A percentile compares a stretch with the other conserved stretches of the same genome.
phyloP scores from a whole-genome alignment of 1,139 yeast genomes.

The Saccharomyces hybrid region DNA sequence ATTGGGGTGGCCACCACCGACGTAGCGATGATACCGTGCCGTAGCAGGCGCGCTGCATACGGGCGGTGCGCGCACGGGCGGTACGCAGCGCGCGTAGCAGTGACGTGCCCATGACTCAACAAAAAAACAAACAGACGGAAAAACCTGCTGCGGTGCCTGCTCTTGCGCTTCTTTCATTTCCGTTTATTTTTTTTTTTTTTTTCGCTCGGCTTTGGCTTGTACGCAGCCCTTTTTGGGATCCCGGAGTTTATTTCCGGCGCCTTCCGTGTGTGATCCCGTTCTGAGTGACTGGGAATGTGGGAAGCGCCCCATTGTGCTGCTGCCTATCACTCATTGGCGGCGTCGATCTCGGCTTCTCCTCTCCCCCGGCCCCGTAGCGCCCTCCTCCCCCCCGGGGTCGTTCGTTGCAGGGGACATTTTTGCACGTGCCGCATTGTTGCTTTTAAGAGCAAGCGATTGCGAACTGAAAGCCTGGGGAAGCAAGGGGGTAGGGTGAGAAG shows the following conservation, averaged over 20 bases:
- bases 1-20: too few species aligned
- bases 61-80: too few species aligned
- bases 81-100: too few species aligned
- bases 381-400: too few species aligned
- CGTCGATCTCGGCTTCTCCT: not conserved
- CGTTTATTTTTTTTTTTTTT: not conserved
- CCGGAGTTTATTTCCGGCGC: not conserved
- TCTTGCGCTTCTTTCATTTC: not conserved
- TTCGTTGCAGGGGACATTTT: too few species aligned
- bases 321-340: not conserved
- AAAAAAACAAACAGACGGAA: not conserved
- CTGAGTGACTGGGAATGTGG: not conserved
- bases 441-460: too few species aligned
- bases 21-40: too few species aligned
- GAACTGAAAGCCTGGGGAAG: too few species aligned
- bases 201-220: not conserved
- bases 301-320: not conserved
- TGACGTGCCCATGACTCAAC: conserved; percentile 1
- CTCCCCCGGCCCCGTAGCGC: too few species aligned
- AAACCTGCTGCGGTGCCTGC: not conserved
- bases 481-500: too few species aligned
- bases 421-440: too few species aligned
- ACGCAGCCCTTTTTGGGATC: not conserved
- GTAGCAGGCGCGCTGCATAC: too few species aligned
- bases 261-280: not conserved